Conservation (phyloP, 306 rosid species). For the Crotalaria pallida region DNA sequence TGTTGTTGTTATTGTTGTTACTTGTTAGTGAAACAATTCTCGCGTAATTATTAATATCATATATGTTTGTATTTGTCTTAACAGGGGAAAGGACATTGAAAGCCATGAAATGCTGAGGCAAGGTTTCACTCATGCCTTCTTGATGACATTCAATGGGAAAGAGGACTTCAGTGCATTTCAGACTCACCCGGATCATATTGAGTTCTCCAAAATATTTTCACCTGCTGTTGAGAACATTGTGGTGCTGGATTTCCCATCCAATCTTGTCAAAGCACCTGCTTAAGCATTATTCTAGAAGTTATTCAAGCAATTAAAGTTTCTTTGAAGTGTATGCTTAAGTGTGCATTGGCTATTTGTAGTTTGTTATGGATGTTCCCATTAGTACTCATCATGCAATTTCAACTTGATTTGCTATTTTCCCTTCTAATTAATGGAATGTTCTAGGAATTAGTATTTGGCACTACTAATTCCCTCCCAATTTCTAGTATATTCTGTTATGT, state of each 20-base stretch:
- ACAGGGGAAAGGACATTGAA: constrained; percentile 77
- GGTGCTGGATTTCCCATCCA: constrained; percentile 73
- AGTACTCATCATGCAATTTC: constrained; percentile 5
- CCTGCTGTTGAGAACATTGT: constrained; percentile 77
- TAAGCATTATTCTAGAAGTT: constrained; percentile 14
- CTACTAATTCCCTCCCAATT: background rate
- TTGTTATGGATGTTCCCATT: constrained; percentile 2
- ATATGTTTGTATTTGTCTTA: background rate
- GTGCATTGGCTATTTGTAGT: constrained; percentile 6
- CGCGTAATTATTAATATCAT: background rate
- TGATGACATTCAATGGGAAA: constrained; percentile 73
- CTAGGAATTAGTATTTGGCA: constrained; percentile 1
- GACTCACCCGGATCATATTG: constrained; percentile 61
- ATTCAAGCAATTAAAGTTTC: constrained; percentile 7
- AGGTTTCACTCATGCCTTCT: constrained; percentile 83
- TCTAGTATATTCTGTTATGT: background rate
- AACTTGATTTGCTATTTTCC: constrained; percentile 7
- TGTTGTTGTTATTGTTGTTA: no score
- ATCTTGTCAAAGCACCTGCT: constrained; percentile 46
- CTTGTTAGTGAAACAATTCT: background rate
- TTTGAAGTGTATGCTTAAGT: constrained; percentile 13
- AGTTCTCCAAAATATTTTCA: constrained; percentile 66
- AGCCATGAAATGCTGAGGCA: constrained; percentile 69
- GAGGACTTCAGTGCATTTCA: constrained; percentile 56
- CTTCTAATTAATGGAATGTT: constrained; percentile 12